Evolutionary conservation across 163 green algal species (phyloP).

Genomic region (Scenedesmus sp.): DNA sequence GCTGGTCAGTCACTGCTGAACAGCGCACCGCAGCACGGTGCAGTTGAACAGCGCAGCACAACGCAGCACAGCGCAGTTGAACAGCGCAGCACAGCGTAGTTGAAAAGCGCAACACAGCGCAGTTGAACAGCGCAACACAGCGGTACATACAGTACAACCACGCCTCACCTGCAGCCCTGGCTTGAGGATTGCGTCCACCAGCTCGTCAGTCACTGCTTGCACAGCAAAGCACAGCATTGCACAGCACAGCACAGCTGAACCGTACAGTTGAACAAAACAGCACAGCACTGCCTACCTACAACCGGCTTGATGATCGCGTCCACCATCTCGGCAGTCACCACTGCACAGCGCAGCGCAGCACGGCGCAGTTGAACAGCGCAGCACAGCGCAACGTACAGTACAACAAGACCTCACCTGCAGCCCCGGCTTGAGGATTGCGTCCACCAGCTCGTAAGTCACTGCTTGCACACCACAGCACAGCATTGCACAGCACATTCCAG

Average conservation of each 20-base stretch:
- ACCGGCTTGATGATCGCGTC: constrained; percentile 84
- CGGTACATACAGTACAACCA: too few relatives aligned
- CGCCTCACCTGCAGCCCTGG: constrained; percentile 75
- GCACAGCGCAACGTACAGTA: too few relatives aligned
- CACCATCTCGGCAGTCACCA: constrained; percentile 92
- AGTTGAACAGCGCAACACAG: background rate
- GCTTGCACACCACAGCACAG: constrained; percentile 16
- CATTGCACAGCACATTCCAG: too few relatives aligned
- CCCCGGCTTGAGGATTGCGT: constrained; percentile 90
- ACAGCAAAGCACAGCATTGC: too few relatives aligned
- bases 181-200: constrained; percentile 92
- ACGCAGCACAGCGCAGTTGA: too few relatives aligned
- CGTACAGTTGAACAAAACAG: too few relatives aligned
- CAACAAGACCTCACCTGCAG: constrained; percentile 56
- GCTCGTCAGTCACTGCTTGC: constrained; percentile 91
- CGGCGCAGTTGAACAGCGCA: too few relatives aligned
- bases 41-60: too few relatives aligned
- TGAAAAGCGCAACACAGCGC: background rate
- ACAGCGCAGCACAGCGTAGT: background rate
- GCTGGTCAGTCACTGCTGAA: constrained; percentile 90
- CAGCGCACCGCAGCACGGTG: too few relatives aligned
- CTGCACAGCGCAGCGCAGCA: background rate
- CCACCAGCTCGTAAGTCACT: constrained; percentile 96
- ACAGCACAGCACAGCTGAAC: too few relatives aligned
- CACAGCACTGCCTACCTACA: background rate